These are phyloP conservation scores for Calonectria henricotiae DNA, from an alignment of 2,329 filamentous ascomycete genomes.

Conservation along the genomic window DNA sequence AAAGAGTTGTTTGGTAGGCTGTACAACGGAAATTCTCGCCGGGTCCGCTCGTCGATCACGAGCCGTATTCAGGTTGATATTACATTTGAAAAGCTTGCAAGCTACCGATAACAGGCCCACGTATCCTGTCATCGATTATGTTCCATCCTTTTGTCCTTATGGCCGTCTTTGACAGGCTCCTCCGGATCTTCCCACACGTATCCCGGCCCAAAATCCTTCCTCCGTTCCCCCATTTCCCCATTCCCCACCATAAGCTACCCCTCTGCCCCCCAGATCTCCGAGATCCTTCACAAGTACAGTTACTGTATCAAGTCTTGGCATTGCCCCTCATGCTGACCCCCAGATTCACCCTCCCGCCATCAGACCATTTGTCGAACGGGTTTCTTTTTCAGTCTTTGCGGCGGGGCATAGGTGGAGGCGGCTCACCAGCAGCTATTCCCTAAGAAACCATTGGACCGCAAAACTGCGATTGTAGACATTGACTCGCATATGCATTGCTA, in stretches of 20 bases:
- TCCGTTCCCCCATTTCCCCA: slow-evolving; percentile 48
- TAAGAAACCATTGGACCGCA: background rate
- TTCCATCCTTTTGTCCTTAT: slow-evolving; percentile 23
- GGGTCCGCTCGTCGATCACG: background rate
- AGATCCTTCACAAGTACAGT: slow-evolving; percentile 31
- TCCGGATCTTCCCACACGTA: slow-evolving; percentile 12
- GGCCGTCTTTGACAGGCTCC: background rate
- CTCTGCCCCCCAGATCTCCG: slow-evolving; percentile 33
- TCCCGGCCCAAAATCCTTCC: slow-evolving; percentile 25
- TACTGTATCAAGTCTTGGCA: slow-evolving; percentile 32
- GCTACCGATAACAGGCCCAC: background rate
- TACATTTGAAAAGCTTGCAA: background rate
- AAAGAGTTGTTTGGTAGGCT: background rate
- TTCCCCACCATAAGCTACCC: slow-evolving; percentile 40
- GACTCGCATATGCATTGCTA: slow-evolving; percentile 39
- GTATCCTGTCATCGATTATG: background rate
- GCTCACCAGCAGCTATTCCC: background rate
- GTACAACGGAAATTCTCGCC: background rate
- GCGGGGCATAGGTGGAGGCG: slow-evolving; percentile 15
- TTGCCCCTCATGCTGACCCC: slow-evolving; percentile 33
- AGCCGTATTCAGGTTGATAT: background rate
- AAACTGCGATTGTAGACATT: slow-evolving; percentile 33
- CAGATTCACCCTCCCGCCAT: slow-evolving; percentile 26
- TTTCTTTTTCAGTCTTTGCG: slow-evolving; percentile 16
- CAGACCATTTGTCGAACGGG: slow-evolving; percentile 19